Percentiles rank a stretch among this genome's conserved stretches.
Conservation (phyloP, 2,329 filamentous ascomycete genomes). For the Aureobasidium sp. region DNA sequence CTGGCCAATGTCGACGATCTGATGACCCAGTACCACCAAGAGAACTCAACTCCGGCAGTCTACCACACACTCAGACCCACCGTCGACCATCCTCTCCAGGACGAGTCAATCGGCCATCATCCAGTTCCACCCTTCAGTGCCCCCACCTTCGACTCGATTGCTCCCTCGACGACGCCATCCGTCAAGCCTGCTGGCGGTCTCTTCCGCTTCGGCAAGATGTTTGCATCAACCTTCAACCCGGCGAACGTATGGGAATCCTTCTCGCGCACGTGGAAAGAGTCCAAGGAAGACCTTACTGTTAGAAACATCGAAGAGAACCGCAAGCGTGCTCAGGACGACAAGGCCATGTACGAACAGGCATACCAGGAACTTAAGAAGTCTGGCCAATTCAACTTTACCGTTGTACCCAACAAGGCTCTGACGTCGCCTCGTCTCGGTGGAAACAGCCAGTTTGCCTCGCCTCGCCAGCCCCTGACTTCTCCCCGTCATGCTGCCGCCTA, state of each 20-base stretch:
- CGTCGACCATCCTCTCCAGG: background rate
- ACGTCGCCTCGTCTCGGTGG: background rate
- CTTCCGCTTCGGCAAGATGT: slow-evolving; percentile 49
- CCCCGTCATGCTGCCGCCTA: slow-evolving; percentile 1
- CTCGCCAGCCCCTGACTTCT: slow-evolving; percentile 1
- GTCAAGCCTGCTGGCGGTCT: slow-evolving; percentile 30
- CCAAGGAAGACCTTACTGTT: slow-evolving; percentile 35
- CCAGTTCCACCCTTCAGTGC: background rate
- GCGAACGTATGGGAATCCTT: slow-evolving; percentile 41
- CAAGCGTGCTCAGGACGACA: slow-evolving; percentile 26
- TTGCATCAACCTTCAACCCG: slow-evolving; percentile 49
- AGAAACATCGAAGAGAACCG: slow-evolving; percentile 32
- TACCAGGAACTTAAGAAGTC: slow-evolving; percentile 49
- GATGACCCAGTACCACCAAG: slow-evolving; percentile 32
- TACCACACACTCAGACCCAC: background rate
- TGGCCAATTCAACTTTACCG: slow-evolving; percentile 37
- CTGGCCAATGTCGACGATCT: slow-evolving; percentile 31
- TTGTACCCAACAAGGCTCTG: slow-evolving; percentile 9
- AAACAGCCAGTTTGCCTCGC: background rate
- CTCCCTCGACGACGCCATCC: background rate
- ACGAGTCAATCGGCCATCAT: background rate
- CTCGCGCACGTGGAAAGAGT: slow-evolving; percentile 38
- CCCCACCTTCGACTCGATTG: background rate
- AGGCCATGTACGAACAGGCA: slow-evolving; percentile 42
- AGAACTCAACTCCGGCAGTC: background rate